Percentiles rank a stretch among this genome's conserved stretches.
phyloP scores from a whole-genome alignment of 73 alveolate species.

The Paramecium sonneborni region DNA sequence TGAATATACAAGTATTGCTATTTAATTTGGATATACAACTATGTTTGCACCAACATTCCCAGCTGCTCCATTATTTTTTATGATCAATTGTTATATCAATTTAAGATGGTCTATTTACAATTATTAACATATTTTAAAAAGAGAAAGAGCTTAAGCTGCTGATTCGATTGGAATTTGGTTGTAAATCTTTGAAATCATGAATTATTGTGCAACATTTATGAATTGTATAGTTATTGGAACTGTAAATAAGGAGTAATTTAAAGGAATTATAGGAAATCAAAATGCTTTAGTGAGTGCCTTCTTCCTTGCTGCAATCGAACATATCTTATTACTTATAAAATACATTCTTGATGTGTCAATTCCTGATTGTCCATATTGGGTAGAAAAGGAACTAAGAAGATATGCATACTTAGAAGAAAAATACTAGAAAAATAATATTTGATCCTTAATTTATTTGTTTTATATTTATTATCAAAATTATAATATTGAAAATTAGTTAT shows the following conservation, averaged over 20 bases:
- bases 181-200: conserved; percentile 6
- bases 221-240: conserved; percentile 41
- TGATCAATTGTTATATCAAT: conserved; percentile 27
- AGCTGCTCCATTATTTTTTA: conserved; percentile 41
- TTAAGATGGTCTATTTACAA: conserved; percentile 5
- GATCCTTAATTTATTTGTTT: neutral
- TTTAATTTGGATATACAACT: conserved; percentile 29
- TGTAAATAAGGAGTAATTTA: neutral
- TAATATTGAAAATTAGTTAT: neutral
- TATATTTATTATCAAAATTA: neutral
- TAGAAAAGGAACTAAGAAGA: conserved; percentile 31
- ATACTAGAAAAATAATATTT: neutral
- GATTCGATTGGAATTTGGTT: conserved; percentile 49
- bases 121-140: conserved; percentile 19
- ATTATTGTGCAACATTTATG: conserved; percentile 39
- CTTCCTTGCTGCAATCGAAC: conserved; percentile 8
- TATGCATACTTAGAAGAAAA: conserved; percentile 41
- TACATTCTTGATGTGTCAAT: conserved; percentile 33
- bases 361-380: conserved; percentile 46
- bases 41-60: conserved; percentile 49
- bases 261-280: neutral
- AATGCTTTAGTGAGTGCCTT: neutral
- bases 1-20: conserved; percentile 28
- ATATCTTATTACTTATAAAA: neutral
- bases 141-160: conserved; percentile 48